Conservation (phyloP, 2,329 filamentous ascomycete genomes). For the Colletotrichum endophyticum region DNA sequence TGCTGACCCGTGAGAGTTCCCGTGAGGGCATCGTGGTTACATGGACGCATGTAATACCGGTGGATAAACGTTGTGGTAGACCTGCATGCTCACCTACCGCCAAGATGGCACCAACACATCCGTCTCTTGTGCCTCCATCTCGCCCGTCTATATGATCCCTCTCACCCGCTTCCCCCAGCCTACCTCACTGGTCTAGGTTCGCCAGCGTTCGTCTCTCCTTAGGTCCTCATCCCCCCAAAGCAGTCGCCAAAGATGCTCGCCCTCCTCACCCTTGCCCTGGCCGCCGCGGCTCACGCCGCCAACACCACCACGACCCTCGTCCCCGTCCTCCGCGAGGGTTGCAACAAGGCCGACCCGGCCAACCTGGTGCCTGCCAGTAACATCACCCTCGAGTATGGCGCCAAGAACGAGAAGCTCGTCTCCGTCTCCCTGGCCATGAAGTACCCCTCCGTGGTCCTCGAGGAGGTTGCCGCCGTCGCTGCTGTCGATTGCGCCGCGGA, state of each 20-base stretch:
- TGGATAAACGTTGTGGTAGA: neutral
- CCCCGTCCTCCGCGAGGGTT: neutral
- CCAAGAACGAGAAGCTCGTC: conserved; percentile 50
- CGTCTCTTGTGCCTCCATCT: neutral
- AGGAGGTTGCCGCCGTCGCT: conserved; percentile 48
- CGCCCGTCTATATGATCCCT: neutral
- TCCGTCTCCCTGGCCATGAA: conserved; percentile 57
- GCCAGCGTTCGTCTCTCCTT: neutral
- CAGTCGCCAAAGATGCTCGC: conserved; percentile 2
- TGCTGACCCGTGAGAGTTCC: neutral
- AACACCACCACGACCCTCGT: conserved; percentile 9
- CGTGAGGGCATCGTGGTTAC: neutral
- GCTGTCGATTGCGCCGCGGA: conserved; percentile 62
- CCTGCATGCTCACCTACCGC: neutral
- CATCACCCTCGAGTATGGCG: conserved; percentile 38
- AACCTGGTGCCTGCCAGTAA: conserved; percentile 33
- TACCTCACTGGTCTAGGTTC: neutral
- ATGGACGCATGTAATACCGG: neutral
- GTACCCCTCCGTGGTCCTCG: conserved; percentile 25
- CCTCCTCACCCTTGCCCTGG: conserved; percentile 8
- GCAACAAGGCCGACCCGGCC: conserved; percentile 5
- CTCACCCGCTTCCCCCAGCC: neutral
- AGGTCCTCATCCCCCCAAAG: neutral
- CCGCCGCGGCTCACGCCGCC: neutral
- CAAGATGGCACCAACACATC: neutral